phyloP scores from a whole-genome alignment of 2,329 filamentous ascomycete species.

The Diaporthe capsici region DNA sequence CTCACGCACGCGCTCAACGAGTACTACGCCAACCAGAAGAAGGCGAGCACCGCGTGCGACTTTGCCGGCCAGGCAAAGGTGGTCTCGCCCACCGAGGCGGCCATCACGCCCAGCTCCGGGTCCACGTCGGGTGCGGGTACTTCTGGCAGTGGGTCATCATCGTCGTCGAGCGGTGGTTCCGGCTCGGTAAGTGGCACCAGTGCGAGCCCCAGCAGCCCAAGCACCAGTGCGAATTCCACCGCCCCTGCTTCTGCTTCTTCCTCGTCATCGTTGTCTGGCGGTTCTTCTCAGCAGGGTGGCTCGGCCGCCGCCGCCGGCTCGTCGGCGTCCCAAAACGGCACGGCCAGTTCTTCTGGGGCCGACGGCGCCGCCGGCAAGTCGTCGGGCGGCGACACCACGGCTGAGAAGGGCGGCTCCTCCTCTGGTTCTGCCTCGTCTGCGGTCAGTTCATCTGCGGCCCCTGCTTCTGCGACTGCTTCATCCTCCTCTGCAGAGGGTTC shows the following conservation, averaged over 20 bases:
- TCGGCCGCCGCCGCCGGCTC: conserved; percentile 13
- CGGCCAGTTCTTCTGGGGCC: background rate
- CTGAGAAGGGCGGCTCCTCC: conserved; percentile 20
- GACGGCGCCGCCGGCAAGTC: conserved; percentile 20
- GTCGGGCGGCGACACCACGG: conserved; percentile 5
- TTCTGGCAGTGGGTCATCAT: background rate
- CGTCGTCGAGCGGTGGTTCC: conserved; percentile 3
- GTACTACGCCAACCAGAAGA: conserved; percentile 75
- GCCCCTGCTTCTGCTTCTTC: background rate
- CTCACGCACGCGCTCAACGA: conserved; percentile 80
- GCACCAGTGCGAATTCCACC: conserved; percentile 15
- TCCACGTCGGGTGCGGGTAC: background rate
- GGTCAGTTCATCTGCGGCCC: conserved; percentile 22
- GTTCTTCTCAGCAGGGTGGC: conserved; percentile 31
- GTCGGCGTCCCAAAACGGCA: conserved; percentile 3
- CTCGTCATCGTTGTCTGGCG: conserved; percentile 2
- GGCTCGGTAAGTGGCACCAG: conserved; percentile 31
- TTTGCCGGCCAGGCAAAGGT: conserved; percentile 75
- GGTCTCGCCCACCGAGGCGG: conserved; percentile 32
- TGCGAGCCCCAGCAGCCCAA: conserved; percentile 26
- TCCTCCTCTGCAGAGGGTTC: background rate
- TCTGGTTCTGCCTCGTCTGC: conserved; percentile 8
- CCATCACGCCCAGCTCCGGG: conserved; percentile 6
- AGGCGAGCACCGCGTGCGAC: conserved; percentile 73
- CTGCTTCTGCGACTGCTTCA: conserved; percentile 1